Evolutionary conservation across 495 filamentous ascomycete species (phyloP).

Genomic region (Parmelia sp.): DNA sequence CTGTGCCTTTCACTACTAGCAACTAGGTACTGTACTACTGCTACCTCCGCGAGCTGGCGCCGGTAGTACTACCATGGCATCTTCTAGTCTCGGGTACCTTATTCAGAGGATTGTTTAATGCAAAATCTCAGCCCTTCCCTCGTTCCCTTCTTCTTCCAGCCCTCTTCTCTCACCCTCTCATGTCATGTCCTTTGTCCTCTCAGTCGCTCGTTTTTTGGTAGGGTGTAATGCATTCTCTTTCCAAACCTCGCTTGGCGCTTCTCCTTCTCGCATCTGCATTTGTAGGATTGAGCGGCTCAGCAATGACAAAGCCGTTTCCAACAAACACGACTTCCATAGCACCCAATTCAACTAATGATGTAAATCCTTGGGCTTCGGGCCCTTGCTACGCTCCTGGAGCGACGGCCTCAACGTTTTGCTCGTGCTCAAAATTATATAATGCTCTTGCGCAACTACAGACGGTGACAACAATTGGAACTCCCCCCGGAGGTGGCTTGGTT

Average conservation of each 20-base stretch:
- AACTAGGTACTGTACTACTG: background rate
- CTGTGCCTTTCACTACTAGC: background rate
- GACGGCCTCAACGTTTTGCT: background rate
- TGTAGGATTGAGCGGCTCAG: background rate
- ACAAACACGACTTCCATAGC: background rate
- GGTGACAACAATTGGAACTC: background rate
- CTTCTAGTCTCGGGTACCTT: no score
- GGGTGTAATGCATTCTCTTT: background rate
- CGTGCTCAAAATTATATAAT: background rate
- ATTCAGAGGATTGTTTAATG: no score
- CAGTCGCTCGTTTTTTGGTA: background rate
- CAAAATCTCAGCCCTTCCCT: background rate
- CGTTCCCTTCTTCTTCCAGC: background rate
- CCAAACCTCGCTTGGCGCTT: background rate
- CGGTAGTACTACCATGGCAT: no score
- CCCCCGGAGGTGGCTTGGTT: background rate
- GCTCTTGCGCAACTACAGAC: background rate
- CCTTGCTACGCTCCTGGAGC: background rate
- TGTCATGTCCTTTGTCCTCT: background rate
- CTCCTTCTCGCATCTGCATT: background rate
- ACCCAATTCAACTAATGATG: background rate
- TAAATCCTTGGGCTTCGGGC: constrained; percentile 2
- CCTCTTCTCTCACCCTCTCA: background rate
- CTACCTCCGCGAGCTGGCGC: no score
- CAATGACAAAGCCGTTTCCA: background rate